phyloP scores from a whole-genome alignment of 371 early-diverging fungal species.

The Apophysomyces elegans region DNA sequence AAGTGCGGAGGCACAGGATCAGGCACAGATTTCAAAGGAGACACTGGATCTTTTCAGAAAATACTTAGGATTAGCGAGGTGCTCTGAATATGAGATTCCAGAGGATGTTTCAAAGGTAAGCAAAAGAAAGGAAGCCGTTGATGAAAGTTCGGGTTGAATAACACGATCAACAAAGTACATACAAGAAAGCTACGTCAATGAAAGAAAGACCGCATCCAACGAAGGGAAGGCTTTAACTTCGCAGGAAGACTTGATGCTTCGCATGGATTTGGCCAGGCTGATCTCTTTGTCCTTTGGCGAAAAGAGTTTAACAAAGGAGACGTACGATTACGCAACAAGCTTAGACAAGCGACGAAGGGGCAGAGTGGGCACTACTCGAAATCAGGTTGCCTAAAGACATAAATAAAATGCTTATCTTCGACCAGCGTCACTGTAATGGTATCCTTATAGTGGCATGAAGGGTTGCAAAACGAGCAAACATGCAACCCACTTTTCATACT shows the following conservation, averaged over 20 bases:
- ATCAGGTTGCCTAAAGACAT: neutral
- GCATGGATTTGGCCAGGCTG: constrained; percentile 42
- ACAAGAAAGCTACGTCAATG: constrained; percentile 57
- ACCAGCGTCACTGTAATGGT: no score
- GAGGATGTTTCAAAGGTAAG: constrained; percentile 60
- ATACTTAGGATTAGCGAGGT: constrained; percentile 52
- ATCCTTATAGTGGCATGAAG: no score
- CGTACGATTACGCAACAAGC: constrained; percentile 39
- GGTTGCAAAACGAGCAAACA: no score
- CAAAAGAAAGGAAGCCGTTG: neutral
- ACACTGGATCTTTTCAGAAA: constrained; percentile 47
- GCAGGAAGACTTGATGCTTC: constrained; percentile 54
- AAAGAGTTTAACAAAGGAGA: constrained; percentile 30
- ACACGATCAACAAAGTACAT: constrained; percentile 46
- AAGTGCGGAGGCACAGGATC: constrained; percentile 11
- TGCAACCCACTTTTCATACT: no score
- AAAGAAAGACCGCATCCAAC: constrained; percentile 53
- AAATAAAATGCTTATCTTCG: no score
- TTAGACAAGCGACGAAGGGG: constrained; percentile 32
- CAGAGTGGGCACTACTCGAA: constrained; percentile 9
- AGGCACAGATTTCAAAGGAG: constrained; percentile 29
- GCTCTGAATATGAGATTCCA: constrained; percentile 52
- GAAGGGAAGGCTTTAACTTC: constrained; percentile 31
- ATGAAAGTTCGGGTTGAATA: no score
- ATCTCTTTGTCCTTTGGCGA: constrained; percentile 50